A percentile compares a stretch with the other conserved stretches of the same genome.
Conservation (phyloP, 495 filamentous ascomycete species). For the Penicillium maclennaniae region DNA sequence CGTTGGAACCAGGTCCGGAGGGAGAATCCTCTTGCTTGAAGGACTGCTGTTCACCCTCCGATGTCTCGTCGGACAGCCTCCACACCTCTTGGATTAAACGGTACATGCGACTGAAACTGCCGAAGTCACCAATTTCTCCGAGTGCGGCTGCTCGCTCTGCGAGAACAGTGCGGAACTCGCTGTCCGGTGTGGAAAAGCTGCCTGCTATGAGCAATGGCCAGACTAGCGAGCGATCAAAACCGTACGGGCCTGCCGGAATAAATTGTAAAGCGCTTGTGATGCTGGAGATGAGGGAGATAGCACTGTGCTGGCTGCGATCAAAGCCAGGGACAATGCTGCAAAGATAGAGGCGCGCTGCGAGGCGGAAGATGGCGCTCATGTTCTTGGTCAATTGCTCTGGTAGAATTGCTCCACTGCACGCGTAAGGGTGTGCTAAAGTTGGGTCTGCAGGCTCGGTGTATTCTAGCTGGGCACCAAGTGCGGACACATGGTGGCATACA, state of each 20-base stretch:
- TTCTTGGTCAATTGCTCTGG: conserved; percentile 78
- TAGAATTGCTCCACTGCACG: conserved; percentile 66
- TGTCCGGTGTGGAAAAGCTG: conserved; percentile 56
- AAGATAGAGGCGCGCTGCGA: conserved; percentile 91
- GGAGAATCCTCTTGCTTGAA: no score
- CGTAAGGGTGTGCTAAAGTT: conserved; percentile 49
- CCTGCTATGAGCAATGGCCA: conserved; percentile 92
- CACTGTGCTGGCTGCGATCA: conserved; percentile 64
- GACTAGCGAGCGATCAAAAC: conserved; percentile 85
- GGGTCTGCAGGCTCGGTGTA: conserved; percentile 63
- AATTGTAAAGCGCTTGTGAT: conserved; percentile 66
- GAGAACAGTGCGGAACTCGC: conserved; percentile 71
- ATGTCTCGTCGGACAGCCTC: conserved; percentile 60
- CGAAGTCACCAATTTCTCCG: conserved; percentile 70
- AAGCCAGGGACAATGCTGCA: conserved; percentile 90
- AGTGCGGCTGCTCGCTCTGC: conserved; percentile 64
- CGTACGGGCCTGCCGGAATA: conserved; percentile 74
- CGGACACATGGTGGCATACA: conserved; percentile 78
- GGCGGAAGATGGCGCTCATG: conserved; percentile 84
- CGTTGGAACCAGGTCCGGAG: neutral
- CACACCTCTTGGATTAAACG: conserved; percentile 79
- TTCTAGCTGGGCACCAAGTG: conserved; percentile 77
- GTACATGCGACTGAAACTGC: conserved; percentile 81
- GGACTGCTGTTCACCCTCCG: no score
- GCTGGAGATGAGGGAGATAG: conserved; percentile 67